phyloP scores from a whole-genome alignment of 192 early-diverging fungal genomes.

The Coemansia sp. region DNA sequence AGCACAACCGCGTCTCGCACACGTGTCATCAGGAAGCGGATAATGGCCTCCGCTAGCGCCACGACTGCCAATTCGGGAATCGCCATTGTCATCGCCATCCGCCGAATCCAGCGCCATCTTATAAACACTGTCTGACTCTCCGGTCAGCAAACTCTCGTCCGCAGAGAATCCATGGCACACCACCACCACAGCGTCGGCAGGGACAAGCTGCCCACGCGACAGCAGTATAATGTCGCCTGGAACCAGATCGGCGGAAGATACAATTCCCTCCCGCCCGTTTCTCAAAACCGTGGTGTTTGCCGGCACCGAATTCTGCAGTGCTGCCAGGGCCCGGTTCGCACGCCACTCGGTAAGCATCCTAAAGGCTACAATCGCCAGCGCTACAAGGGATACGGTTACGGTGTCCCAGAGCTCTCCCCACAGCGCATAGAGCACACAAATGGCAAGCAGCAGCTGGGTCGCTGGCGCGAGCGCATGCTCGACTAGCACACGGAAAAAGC shows the following conservation, averaged over 20 bases:
- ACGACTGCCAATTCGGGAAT: not conserved
- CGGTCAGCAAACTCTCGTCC: slow-evolving; percentile 91
- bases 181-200: slow-evolving; percentile 83
- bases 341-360: slow-evolving; percentile 35
- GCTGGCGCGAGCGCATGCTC: slow-evolving; percentile 29
- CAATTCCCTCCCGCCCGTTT: slow-evolving; percentile 29
- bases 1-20: not conserved
- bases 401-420: slow-evolving; percentile 44
- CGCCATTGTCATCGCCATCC: not conserved
- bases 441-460: slow-evolving; percentile 26
- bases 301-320: slow-evolving; percentile 35
- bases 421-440: slow-evolving; percentile 34
- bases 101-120: slow-evolving; percentile 13
- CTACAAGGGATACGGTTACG: slow-evolving; percentile 23
- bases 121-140: slow-evolving; percentile 63
- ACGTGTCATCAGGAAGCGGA: not conserved
- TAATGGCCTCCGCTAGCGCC: slow-evolving; percentile 1
- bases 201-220: slow-evolving; percentile 84
- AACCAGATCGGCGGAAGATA: slow-evolving; percentile 24
- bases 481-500: slow-evolving; percentile 9
- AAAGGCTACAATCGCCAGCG: slow-evolving; percentile 13
- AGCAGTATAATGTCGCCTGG: slow-evolving; percentile 78
- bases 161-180: slow-evolving; percentile 63
- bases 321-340: slow-evolving; percentile 17
- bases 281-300: slow-evolving; percentile 36